phyloP scores from a whole-genome alignment of 2,329 filamentous ascomycete genomes.

The Alternaria panax region DNA sequence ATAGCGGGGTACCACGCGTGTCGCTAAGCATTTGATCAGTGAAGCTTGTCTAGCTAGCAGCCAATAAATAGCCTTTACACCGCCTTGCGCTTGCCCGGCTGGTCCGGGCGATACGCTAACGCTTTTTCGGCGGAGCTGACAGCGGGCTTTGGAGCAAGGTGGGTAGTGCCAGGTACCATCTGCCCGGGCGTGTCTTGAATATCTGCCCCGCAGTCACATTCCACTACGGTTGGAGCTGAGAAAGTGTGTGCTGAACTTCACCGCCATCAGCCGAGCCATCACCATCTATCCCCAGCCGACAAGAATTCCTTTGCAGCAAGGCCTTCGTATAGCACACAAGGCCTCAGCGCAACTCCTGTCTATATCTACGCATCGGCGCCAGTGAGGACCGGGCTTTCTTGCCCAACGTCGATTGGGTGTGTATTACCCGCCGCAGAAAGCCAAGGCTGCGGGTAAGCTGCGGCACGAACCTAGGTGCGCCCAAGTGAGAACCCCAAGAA shows the following conservation, averaged over 20 bases:
- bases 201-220: background rate
- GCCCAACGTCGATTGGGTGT: slow-evolving; percentile 10
- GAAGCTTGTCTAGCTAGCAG: slow-evolving; percentile 29
- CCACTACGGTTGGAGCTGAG: background rate
- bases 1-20: slow-evolving; percentile 19
- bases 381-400: background rate
- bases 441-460: slow-evolving; percentile 17
- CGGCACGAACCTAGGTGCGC: slow-evolving; percentile 15
- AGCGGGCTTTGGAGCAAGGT: background rate
- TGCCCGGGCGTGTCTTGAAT: background rate
- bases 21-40: slow-evolving; percentile 25
- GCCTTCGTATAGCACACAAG: background rate
- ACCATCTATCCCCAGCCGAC: background rate
- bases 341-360: background rate
- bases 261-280: background rate
- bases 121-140: background rate
- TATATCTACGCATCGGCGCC: background rate
- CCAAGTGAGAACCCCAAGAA: background rate
- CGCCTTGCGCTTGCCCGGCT: slow-evolving; percentile 4
- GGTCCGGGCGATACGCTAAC: background rate
- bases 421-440: slow-evolving; percentile 8
- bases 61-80: slow-evolving; percentile 5
- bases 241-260: background rate
- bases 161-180: slow-evolving; percentile 10
- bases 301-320: background rate